Percentiles rank a stretch among this genome's conserved stretches.
Evolutionary conservation across 2,329 filamentous ascomycete species (phyloP).

Genomic region (Exophiala calicioides): DNA sequence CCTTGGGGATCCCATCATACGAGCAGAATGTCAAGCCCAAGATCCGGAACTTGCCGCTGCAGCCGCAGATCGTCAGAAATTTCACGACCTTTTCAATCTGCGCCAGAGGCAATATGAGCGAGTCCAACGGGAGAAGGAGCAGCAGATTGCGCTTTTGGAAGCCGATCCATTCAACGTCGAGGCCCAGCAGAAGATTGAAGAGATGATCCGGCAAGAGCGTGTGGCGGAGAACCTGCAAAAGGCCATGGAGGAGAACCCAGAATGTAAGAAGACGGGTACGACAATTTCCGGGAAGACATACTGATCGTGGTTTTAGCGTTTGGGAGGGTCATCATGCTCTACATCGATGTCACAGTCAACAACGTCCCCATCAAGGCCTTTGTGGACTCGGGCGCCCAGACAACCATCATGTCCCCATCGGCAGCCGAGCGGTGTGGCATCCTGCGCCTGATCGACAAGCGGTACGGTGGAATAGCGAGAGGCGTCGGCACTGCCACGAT

Average conservation of each 20-base stretch:
- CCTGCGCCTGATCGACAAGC: slow-evolving; percentile 90
- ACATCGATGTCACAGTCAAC: slow-evolving; percentile 94
- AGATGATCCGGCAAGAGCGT: slow-evolving; percentile 92
- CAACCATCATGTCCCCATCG: slow-evolving; percentile 95
- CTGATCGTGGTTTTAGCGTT: slow-evolving; percentile 52
- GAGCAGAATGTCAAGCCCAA: slow-evolving; percentile 68
- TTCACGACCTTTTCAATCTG: slow-evolving; percentile 69
- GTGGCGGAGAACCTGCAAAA: slow-evolving; percentile 96
- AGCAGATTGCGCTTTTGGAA: slow-evolving; percentile 81
- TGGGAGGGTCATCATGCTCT: slow-evolving; percentile 91
- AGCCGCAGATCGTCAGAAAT: slow-evolving; percentile 73
- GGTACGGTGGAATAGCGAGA: slow-evolving; percentile 87
- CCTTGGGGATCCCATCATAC: slow-evolving; percentile 72
- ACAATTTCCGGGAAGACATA: slow-evolving; percentile 5
- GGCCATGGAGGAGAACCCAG: slow-evolving; percentile 95
- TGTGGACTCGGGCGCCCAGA: slow-evolving; percentile 95
- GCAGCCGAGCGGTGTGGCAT: slow-evolving; percentile 92
- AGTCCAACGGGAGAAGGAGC: slow-evolving; percentile 73
- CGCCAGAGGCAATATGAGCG: slow-evolving; percentile 71
- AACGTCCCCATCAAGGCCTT: slow-evolving; percentile 89
- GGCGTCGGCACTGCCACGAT: slow-evolving; percentile 95
- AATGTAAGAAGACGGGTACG: slow-evolving; percentile 63
- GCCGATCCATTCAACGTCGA: slow-evolving; percentile 93
- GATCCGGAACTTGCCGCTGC: slow-evolving; percentile 76
- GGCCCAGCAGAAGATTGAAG: slow-evolving; percentile 87